Base-by-base conservation (phyloP, 1,139 yeast genomes). In the Diutina neorugosa region DNA sequence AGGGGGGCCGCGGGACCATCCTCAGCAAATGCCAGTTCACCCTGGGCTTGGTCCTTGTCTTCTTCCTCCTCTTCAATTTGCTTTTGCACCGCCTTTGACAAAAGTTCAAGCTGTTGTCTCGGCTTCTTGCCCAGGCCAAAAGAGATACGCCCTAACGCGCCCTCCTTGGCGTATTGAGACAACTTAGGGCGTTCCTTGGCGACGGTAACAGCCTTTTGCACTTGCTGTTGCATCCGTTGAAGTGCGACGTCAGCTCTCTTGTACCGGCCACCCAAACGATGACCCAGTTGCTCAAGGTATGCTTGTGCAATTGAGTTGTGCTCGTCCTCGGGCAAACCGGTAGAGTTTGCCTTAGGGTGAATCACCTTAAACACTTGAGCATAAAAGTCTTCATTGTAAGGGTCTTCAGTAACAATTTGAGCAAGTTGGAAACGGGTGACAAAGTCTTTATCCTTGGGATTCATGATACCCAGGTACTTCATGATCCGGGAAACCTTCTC, bases 141-240 rank as follows among this genome's bases (percentile, higher is more conserved):
- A 6, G 94, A 81, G 56, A 90, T 86, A 69, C 86, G 88, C 61
- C 98, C 98, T 57, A 91, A 75, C 0, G 96, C 94, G 60, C 97
- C 97, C 63, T 87, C 96, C 61, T 84, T 82, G 52, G 84, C 82
- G 58, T 80, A 75, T 60, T 80, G 86, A 37, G 81, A 82, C 62
- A 78, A 77, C 72, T 84, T 86, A 59, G 95, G 93, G 65, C 88
- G 81, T 63, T 89, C 96, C 65, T 89, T 87, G 43, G 97, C 97
- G 53, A 89, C 94, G 51, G 95, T 87, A 21, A 93, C 97, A 8
- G 98, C 98, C 64, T 87, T 87, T 65, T 91, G 96, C 55, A 94
- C 97, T 70, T 93, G 98, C 65, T 91, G 96, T 71, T 93, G 98
- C 97, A 93, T 91, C 76, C 96, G 84, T 70, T 88, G 96, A 62